phyloP scores from a whole-genome alignment of 2,329 filamentous ascomycete genomes.

The Trichoderma cornu-damae region DNA sequence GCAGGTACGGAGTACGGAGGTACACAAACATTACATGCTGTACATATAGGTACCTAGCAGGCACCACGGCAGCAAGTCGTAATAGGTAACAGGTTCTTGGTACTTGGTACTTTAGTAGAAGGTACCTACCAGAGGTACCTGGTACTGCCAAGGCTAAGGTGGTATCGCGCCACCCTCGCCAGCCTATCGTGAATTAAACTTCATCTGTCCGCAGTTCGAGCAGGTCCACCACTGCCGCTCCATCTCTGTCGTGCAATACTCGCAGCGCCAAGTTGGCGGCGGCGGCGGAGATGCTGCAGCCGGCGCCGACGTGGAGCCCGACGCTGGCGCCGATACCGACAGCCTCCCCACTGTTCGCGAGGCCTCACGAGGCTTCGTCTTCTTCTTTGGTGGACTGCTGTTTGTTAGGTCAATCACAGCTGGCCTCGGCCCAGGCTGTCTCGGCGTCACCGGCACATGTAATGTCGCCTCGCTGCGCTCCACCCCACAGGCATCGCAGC shows the following conservation, averaged over 20 bases:
- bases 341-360: slow-evolving; percentile 17
- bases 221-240: slow-evolving; percentile 55
- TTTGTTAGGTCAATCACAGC: slow-evolving; percentile 34
- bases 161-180: not conserved
- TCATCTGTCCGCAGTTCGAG: slow-evolving; percentile 50
- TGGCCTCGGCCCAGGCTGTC: slow-evolving; percentile 18
- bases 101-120: no score
- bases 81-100: no score
- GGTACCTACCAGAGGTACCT: no score
- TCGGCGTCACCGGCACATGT: slow-evolving; percentile 17
- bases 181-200: slow-evolving; percentile 40
- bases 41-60: no score
- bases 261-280: slow-evolving; percentile 45
- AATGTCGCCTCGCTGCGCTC: slow-evolving; percentile 31
- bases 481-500: slow-evolving; percentile 53
- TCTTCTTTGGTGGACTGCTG: slow-evolving; percentile 28
- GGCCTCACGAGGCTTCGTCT: slow-evolving; percentile 4
- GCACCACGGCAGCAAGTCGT: no score
- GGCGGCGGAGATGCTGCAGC: slow-evolving; percentile 20
- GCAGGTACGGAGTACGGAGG: no score
- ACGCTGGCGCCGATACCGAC: slow-evolving; percentile 12
- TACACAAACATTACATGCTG: no score
- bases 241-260: slow-evolving; percentile 47
- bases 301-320: slow-evolving; percentile 9
- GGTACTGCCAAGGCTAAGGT: no score